Evolutionary conservation across 129 eudicot species (phyloP), one percentile per base, ranked within the genome.

Genomic region (Tagetes patula): DNA sequence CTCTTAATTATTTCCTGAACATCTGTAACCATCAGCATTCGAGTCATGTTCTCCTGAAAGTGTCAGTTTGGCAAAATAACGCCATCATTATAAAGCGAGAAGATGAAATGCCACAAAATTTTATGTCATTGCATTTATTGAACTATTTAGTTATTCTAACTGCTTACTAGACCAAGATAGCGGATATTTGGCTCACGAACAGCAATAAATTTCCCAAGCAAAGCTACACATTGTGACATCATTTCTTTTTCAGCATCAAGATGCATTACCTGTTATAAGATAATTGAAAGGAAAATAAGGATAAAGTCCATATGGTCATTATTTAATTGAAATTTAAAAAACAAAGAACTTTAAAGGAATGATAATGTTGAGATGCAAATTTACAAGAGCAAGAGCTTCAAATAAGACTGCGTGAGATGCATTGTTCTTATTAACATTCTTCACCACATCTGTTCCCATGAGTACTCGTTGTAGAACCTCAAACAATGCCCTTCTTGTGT

Each of bases 181-280:
- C 99, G 90, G 67, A 94, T 94, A 73, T 94, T 94, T 27, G 99
- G 99, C 66, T 94, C 99, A 46, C 99, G 99, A 5, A 90, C 99
- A 63, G 99, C 97, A 53, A 94, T 94, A 81, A 94, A 94, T 77
- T 94, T 94, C 45, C 99, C 99, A 75, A 94, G 89, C 84, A 94
- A 82, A 13, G 99, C 99, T 79, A 94, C 97, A 83, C 97, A 90
- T 52, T 94, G 97, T 47, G 99, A 94, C 99, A 94, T 90, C 99
- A 94, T 94, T 79, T 94, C 99, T 72, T 90, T 86, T 81, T 94
- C 99, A 37, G 99, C 99, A 90, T 94, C 99, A 78, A 94, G 96
- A 83, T 94, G 99, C 99, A 94, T 94, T 69, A 92, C 98, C 98
- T 89, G 73, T 73, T 20, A 46, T 46, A 55, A 27, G 52, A 69